phyloP scores from a whole-genome alignment of 2,329 filamentous ascomycete genomes.

The Tricladium varicosporioides region DNA sequence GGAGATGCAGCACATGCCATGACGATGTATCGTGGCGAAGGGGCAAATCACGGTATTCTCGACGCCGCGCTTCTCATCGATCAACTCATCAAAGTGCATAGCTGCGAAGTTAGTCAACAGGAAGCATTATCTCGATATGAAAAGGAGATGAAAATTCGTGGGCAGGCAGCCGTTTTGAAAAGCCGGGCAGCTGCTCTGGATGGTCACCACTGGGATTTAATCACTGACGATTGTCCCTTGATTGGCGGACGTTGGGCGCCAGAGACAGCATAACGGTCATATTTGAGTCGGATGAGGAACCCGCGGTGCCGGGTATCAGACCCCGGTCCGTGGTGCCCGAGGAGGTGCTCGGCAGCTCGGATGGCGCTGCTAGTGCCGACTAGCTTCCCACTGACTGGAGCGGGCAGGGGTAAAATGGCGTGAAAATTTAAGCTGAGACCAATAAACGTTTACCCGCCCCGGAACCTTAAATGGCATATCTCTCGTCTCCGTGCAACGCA shows the following conservation, averaged over 20 bases:
- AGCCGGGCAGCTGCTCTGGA: constrained; percentile 53
- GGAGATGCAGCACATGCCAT: constrained; percentile 37
- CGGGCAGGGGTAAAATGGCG: too few relatives aligned
- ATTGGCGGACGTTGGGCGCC: constrained; percentile 34
- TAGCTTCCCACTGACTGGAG: too few relatives aligned
- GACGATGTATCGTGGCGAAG: constrained; percentile 50
- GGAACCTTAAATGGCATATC: too few relatives aligned
- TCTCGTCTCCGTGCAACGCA: too few relatives aligned
- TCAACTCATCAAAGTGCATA: constrained; percentile 18
- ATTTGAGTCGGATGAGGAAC: background rate
- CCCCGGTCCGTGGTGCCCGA: background rate
- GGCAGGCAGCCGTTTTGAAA: constrained; percentile 46
- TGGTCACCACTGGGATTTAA: constrained; percentile 48
- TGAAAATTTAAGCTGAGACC: too few relatives aligned
- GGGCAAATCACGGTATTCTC: constrained; percentile 54
- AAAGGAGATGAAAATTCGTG: constrained; percentile 41
- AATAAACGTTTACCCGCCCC: too few relatives aligned
- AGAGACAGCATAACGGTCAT: constrained; percentile 2
- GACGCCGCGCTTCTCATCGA: constrained; percentile 49
- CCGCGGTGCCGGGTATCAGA: background rate
- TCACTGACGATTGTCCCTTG: constrained; percentile 40
- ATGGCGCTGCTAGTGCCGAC: too few relatives aligned
- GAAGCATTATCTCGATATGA: constrained; percentile 49
- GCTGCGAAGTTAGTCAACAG: constrained; percentile 14
- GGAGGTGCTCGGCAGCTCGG: background rate